A percentile compares a stretch with the other conserved stretches of the same genome.
Conservation (phyloP, 345 rosid species). For the Draba incana region DNA sequence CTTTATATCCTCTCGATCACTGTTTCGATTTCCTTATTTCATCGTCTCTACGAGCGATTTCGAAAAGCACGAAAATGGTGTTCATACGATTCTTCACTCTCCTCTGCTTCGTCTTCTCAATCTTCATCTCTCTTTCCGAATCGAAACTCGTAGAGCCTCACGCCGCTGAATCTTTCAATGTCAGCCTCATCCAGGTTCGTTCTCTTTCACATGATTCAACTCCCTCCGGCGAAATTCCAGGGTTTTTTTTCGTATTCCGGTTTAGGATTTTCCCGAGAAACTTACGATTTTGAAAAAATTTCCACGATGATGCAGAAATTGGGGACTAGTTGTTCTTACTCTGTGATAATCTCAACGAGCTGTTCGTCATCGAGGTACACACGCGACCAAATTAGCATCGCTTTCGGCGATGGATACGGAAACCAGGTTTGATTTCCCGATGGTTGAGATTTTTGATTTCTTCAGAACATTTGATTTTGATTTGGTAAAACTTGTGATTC, state of each 20-base stretch:
- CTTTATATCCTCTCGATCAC: constrained; percentile 4
- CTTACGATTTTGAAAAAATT: constrained; percentile 2
- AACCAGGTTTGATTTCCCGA: constrained; percentile 63
- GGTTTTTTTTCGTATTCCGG: neutral
- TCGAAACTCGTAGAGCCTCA: constrained; percentile 47
- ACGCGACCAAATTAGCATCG: constrained; percentile 81
- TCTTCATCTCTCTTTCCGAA: constrained; percentile 36
- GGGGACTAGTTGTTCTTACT: constrained; percentile 63
- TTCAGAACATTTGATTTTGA: constrained; percentile 9
- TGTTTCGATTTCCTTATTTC: constrained; percentile 10
- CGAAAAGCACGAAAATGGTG: constrained; percentile 34
- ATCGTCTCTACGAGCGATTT: constrained; percentile 23
- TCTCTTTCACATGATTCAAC: constrained; percentile 4
- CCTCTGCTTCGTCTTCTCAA: constrained; percentile 34
- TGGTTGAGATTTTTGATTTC: constrained; percentile 2
- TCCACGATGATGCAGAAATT: constrained; percentile 39
- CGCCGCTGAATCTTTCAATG: constrained; percentile 52
- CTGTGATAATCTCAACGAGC: constrained; percentile 70
- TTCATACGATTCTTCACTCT: constrained; percentile 21
- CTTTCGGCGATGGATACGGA: constrained; percentile 94
- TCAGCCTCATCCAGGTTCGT: constrained; percentile 67
- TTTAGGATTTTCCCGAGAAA: neutral
- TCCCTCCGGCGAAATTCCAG: neutral
- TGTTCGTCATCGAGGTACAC: constrained; percentile 77
- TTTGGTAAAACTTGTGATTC: constrained; percentile 2